Evolutionary conservation across 1,284 basidiomycete species (phyloP), one percentile per base, ranked within the genome.

Genomic region (Erythrobasidium hasegawianum): DNA sequence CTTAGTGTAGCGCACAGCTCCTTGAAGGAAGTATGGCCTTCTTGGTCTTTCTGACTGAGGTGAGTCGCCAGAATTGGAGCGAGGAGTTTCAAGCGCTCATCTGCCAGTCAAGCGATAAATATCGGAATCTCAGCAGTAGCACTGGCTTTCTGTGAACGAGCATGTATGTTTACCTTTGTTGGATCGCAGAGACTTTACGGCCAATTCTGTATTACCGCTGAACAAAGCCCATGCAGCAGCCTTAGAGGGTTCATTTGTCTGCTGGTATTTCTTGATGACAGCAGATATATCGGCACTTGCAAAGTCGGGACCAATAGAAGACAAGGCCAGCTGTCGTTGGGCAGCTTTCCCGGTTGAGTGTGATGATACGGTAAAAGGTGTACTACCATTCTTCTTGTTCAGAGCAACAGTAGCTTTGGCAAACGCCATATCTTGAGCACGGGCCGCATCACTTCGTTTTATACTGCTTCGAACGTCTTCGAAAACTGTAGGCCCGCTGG

Each of bases 161-260:
- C 0, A 9, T 14, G 10, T 40, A n/a, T n/a, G n/a, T n/a, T n/a
- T 69, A 92, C 92, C 89, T 79, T 87, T 83, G 74, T 89, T 92
- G 39, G 85, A 81, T 81, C 92, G 86, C 2, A 96, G 81, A 38
- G 89, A 79, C 29, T 87, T 84, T 14, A 91, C 82, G 0, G 90
- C 90, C 59, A 82, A 83, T 33, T 83, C 81, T 70, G 87, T 83
- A 62, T 90, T 86, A 49, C 86, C 86, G 1, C 85, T 86, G 74
- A 96, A 94, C 45, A 92, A 86, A 1, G 93, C 83, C 86, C 90
- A 92, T 73, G 90, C 91, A 0, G 91, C 91, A 0, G 89, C 90
- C 71, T 86, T 86, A 7, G 89, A 86, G 56, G 85, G 80, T 59
- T 86, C 82, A 7, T 86, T 85, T 38, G 87, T 84, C 72, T 81